These are phyloP conservation scores for Hygrophoropsis aurantiaca DNA, from an alignment of 768 basidiomycete genomes.

Conservation along the genomic window DNA sequence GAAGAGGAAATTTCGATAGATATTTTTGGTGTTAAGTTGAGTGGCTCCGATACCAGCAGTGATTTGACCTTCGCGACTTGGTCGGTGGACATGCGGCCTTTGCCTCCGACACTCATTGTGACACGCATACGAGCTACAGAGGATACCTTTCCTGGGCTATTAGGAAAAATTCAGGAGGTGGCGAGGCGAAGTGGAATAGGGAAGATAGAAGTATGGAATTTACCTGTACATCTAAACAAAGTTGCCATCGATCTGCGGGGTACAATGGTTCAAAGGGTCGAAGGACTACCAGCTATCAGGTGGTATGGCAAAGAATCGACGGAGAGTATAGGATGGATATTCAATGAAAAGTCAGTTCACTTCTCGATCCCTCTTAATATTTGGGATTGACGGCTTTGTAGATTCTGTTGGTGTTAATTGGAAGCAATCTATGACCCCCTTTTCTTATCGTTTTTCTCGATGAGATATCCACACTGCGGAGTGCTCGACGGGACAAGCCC, in stretches of 20 bases:
- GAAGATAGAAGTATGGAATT: constrained; percentile 49
- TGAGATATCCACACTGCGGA: no score
- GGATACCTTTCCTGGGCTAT: constrained; percentile 33
- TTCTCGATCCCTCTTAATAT: neutral
- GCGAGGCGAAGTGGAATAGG: constrained; percentile 35
- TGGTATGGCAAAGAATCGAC: constrained; percentile 46
- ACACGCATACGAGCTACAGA: constrained; percentile 39
- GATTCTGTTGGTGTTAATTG: constrained; percentile 45
- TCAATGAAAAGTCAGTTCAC: constrained; percentile 46
- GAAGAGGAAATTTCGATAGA: constrained; percentile 12
- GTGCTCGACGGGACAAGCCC: no score
- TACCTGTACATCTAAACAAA: constrained; percentile 33
- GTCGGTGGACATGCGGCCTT: constrained; percentile 38
- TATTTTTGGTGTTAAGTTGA: constrained; percentile 19
- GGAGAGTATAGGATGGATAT: constrained; percentile 40
- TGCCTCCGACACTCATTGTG: constrained; percentile 38
- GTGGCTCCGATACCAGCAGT: neutral
- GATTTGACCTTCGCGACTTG: constrained; percentile 40
- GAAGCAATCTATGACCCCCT: no score
- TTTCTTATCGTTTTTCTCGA: no score
- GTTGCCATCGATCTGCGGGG: constrained; percentile 31
- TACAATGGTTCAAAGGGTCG: constrained; percentile 29
- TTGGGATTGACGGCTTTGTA: constrained; percentile 11
- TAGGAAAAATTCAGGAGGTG: constrained; percentile 33
- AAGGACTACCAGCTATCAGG: constrained; percentile 44